phyloP scores from a whole-genome alignment of 2,329 filamentous ascomycete genomes.

The Fusarium sterilihyphosum region DNA sequence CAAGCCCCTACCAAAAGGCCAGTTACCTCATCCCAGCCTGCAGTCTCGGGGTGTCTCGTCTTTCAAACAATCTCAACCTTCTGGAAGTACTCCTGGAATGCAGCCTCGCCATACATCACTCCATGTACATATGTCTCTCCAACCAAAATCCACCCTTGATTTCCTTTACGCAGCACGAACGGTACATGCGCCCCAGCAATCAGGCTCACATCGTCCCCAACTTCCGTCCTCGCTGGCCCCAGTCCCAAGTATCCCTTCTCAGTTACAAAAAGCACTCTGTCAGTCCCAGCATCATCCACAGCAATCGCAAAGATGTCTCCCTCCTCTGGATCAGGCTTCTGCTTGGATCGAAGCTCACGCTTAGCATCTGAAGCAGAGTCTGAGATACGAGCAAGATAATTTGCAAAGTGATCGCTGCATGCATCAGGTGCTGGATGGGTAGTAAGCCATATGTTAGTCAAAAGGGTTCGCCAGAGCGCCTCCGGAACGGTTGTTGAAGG shows the following conservation, averaged over 20 bases:
- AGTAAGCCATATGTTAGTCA: slow-evolving; percentile 12
- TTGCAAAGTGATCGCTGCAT: background rate
- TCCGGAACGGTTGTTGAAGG: background rate
- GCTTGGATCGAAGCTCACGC: background rate
- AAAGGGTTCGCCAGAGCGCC: background rate
- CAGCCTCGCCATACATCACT: background rate
- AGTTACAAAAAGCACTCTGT: background rate
- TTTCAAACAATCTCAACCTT: no score
- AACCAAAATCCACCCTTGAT: background rate
- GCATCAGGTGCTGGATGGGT: background rate
- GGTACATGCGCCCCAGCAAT: slow-evolving; percentile 9
- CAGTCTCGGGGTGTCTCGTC: no score
- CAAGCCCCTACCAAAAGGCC: no score
- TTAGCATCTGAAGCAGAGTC: background rate
- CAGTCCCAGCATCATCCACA: background rate
- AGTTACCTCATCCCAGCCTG: no score
- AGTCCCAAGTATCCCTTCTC: slow-evolving; percentile 1
- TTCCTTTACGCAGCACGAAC: background rate
- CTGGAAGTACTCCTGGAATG: background rate
- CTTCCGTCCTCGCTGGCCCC: background rate
- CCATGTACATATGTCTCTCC: slow-evolving; percentile 4
- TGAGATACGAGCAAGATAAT: background rate
- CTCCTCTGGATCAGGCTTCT: background rate
- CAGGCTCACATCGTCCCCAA: background rate
- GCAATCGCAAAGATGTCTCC: slow-evolving; percentile 15